These are phyloP conservation scores for Omphalotus olearius DNA, from an alignment of 1,284 basidiomycete species.

Conservation along the genomic window DNA sequence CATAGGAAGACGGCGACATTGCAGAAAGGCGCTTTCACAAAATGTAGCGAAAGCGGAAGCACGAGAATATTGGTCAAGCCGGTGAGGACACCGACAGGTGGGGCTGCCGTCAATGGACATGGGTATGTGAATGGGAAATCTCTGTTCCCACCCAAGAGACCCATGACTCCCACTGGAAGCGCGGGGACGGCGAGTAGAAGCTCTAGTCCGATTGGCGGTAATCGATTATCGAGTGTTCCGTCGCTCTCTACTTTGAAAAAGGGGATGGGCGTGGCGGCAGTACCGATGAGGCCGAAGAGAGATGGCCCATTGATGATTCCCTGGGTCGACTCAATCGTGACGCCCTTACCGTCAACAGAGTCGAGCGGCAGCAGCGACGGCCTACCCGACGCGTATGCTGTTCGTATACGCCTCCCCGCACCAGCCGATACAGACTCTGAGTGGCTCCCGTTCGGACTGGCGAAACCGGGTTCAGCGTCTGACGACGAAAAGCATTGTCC, in stretches of 20 bases:
- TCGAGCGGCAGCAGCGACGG: conserved; percentile 4
- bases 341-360: conserved; percentile 36
- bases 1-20: conserved; percentile 59
- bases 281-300: conserved; percentile 34
- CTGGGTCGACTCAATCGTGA: conserved; percentile 49
- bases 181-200: conserved; percentile 12
- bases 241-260: conserved; percentile 23
- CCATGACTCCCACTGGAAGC: conserved; percentile 19
- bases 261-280: conserved; percentile 3
- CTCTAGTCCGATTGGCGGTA: conserved; percentile 24
- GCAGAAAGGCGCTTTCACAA: conserved; percentile 51
- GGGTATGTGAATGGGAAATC: not conserved
- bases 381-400: conserved; percentile 47
- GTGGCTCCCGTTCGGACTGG: conserved; percentile 77
- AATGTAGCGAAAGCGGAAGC: conserved; percentile 50
- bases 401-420: conserved; percentile 50
- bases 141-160: conserved; percentile 8
- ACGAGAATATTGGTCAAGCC: conserved; percentile 40
- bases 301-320: conserved; percentile 63
- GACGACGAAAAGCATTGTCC: conserved; percentile 18
- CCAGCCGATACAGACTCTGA: conserved; percentile 54
- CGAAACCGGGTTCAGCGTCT: conserved; percentile 28
- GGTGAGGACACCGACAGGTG: not conserved
- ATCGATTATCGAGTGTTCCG: conserved; percentile 20
- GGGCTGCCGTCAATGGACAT: not conserved